Conservation (phyloP, 208 protist genomes). For the Leptomonas pyrrhocoris region DNA sequence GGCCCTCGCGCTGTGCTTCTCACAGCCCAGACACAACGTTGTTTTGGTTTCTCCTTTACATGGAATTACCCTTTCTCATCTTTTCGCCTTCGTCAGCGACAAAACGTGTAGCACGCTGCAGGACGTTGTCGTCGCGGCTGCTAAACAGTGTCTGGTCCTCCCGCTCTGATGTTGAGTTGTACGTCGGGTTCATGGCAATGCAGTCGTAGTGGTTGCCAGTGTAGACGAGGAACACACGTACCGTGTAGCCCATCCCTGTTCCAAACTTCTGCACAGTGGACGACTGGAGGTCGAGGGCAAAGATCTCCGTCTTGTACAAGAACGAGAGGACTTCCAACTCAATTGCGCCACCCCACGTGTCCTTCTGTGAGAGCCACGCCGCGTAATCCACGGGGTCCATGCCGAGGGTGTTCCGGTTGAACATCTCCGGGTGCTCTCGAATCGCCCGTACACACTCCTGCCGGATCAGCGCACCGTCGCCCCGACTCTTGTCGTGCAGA, state of each 20-base stretch:
- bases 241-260: conserved; percentile 75
- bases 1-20: too few species aligned
- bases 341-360: conserved; percentile 93
- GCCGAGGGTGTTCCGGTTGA: conserved; percentile 74
- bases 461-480: conserved; percentile 69
- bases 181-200: conserved; percentile 84
- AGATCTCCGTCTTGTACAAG: conserved; percentile 90
- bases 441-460: conserved; percentile 84
- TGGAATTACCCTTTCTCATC: conserved; percentile 25
- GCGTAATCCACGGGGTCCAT: conserved; percentile 73
- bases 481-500: conserved; percentile 81
- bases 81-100: conserved; percentile 77
- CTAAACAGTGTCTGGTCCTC: conserved; percentile 92
- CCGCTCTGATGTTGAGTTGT: conserved; percentile 63
- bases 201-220: conserved; percentile 95
- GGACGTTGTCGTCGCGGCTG: conserved; percentile 68
- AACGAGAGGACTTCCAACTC: conserved; percentile 90
- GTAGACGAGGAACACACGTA: conserved; percentile 91
- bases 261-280: conserved; percentile 81
- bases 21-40: too few species aligned
- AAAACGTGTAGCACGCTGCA: conserved; percentile 78
- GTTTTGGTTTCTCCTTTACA: conserved; percentile 1
- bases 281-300: conserved; percentile 87
- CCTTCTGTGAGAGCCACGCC: conserved; percentile 63
- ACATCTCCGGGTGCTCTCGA: conserved; percentile 69